Evolutionary conservation across 2,329 filamentous ascomycete genomes (phyloP), one percentile per base, ranked within the genome.

Genomic region (Trichoderma gracile): DNA sequence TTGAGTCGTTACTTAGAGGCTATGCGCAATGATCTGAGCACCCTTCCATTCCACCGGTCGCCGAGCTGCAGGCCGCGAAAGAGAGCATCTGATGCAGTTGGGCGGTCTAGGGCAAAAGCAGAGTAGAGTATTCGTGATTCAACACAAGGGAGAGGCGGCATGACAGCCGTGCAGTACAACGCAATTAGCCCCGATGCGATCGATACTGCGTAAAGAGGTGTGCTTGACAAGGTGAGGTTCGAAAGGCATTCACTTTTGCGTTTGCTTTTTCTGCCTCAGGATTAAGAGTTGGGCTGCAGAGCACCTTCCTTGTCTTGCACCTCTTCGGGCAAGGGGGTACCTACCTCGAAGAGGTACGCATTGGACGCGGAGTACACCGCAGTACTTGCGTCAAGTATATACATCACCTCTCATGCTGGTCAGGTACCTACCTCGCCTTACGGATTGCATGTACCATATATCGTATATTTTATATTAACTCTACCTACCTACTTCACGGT

Each of bases 1-100:
- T 38, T 49, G 33, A 12, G 23, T 21, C 47, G 15, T n/a, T n/a
- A n/a, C n/a, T n/a, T n/a, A 12, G 57, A 61, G 38, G 56, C 45
- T 59, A 47, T 59, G 45, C 56, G 46, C 19, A 21, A 40, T 21
- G 45, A 59, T 42, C 56, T 42, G 56, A 59, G 50, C 33, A 19
- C n/a, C 45, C 53, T 56, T 27, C 45, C 56, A 59, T 42, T 21
- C 46, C 56, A 33, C 56, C 30, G 46, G 45, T 27, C 45, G 56
- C 30, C 46, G 30, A 23, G 21, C 33, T 42, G 30, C 56, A 59
- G 17, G 45, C 30, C 33, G n/a, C 15, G 12, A 38, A 12, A 45
- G 45, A 45, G 19, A 17, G 52, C 40, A 57, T 17, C 30, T 38
- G 27, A n/a, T 30, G 1, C 21, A 21, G 43, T 45, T 27, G 25